phyloP scores from a whole-genome alignment of 495 filamentous ascomycete genomes.

The Cercophora newfieldiana region DNA sequence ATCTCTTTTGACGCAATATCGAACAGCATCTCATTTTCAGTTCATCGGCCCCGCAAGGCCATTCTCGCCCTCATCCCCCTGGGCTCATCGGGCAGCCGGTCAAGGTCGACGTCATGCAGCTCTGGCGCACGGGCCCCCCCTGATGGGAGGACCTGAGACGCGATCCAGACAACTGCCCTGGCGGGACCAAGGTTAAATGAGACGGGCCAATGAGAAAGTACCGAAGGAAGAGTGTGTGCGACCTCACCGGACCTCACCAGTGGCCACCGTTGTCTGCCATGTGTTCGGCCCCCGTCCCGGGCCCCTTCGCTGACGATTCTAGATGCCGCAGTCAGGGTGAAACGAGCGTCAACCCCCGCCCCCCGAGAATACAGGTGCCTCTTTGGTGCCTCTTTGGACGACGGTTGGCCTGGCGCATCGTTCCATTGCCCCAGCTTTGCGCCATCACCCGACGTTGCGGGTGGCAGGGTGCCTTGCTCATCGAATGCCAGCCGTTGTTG shows the following conservation, averaged over 20 bases:
- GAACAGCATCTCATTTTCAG: no score
- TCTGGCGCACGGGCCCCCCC: constrained; percentile 2
- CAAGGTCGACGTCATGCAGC: constrained; percentile 4
- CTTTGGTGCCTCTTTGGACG: not conserved
- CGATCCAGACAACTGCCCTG: constrained; percentile 17
- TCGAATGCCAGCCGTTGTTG: not conserved
- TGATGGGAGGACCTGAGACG: constrained; percentile 15
- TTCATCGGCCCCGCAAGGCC: not conserved
- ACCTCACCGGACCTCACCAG: not conserved
- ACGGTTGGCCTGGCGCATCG: not conserved
- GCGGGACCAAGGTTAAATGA: constrained; percentile 10
- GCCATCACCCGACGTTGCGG: not conserved
- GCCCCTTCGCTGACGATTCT: not conserved
- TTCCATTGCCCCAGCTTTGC: not conserved
- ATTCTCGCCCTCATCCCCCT: not conserved
- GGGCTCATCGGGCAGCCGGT: not conserved
- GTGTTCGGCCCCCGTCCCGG: not conserved
- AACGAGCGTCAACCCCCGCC: not conserved
- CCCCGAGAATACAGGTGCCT: not conserved
- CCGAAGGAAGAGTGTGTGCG: constrained; percentile 7
- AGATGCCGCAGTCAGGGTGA: not conserved
- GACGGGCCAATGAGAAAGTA: constrained; percentile 12
- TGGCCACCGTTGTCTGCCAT: not conserved
- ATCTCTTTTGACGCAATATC: no score
- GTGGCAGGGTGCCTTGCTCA: not conserved